These are phyloP conservation scores for Scedosporium boydii DNA, from an alignment of 2,329 filamentous ascomycete genomes.

Conservation along the genomic window DNA sequence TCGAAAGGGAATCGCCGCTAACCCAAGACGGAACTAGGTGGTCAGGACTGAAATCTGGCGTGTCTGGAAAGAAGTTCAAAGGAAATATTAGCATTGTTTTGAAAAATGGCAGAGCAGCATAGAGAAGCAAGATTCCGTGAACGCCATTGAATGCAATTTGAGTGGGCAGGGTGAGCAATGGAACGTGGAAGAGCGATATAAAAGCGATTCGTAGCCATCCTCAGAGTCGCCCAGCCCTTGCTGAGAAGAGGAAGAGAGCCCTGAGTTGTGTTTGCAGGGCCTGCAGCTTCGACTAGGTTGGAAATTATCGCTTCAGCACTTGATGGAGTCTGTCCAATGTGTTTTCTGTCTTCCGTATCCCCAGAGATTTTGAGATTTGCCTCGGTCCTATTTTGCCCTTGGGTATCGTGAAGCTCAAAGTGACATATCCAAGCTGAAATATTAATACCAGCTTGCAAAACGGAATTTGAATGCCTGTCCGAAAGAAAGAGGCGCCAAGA, in stretches of 20 bases:
- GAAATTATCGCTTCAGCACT: not conserved
- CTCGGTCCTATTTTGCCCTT: not conserved
- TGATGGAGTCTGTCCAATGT: not conserved
- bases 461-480: not conserved
- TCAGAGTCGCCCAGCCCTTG: not conserved
- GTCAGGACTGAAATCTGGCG: not conserved
- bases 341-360: not conserved
- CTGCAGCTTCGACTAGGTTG: not conserved
- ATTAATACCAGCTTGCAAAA: not conserved
- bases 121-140: not conserved
- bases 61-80: not conserved
- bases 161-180: not conserved
- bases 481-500: not conserved
- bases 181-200: not conserved
- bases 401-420: not conserved
- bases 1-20: constrained; percentile 3
- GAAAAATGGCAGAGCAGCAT: not conserved
- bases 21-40: constrained; percentile 2
- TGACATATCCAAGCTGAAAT: not conserved
- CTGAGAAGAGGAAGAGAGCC: not conserved
- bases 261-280: not conserved
- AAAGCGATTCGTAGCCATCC: not conserved
- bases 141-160: not conserved
- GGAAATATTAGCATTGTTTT: constrained; percentile 1
- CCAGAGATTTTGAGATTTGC: not conserved